Evolutionary conservation across 768 basidiomycete genomes (phyloP), one percentile per base, ranked within the genome.

Genomic region (Kwoniella sp.): DNA sequence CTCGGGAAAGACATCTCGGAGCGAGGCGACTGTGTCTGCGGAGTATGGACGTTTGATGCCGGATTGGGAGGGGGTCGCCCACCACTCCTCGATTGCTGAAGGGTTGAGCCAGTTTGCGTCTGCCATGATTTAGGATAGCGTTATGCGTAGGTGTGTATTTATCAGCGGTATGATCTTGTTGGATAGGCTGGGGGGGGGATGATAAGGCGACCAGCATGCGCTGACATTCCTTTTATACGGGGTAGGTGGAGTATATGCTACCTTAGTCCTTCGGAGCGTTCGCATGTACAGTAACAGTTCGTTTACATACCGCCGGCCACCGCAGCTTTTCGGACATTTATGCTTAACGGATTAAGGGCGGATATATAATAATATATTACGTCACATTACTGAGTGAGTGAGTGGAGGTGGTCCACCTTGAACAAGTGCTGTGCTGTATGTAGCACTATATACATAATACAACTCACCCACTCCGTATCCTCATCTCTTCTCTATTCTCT

Each of bases 1-100:
- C 19, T 90, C 86, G 8, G 91, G 90, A 21, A 92, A 82, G 19
- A 88, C 88, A 30, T 94, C 94, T 73, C 95, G 92, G 81, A 96
- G 94, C 22, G 89, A 86, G 4, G 87, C 92, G 66, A 97, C 90
- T 47, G 86, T 85, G 27, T 85, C 85, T 3, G 92, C 84, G 4
- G 88, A 82, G 80, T 97, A 97, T 0, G 92, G 88, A 13, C 94
- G 85, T 73, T 86, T 87, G 58, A 90, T 85, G 63, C 81, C 81
- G 25, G 83, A 81, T 77, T 92, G 96, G 19, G 93, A 87, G 19
- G 91, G 86, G 22, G 84, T 84, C 27, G 83, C 75, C 78, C 92
- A 92, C 85, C 91, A 97, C 1, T 84, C 81, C 19, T 86, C 37
- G 57, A 69, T 66, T 6, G 64, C 51, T 15, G 56, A 21, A 24